Percentiles rank a stretch among this genome's conserved stretches.
These are phyloP conservation scores for Parachlorella kessleri DNA, from an alignment of 139 green algal genomes.

Conservation along the genomic window DNA sequence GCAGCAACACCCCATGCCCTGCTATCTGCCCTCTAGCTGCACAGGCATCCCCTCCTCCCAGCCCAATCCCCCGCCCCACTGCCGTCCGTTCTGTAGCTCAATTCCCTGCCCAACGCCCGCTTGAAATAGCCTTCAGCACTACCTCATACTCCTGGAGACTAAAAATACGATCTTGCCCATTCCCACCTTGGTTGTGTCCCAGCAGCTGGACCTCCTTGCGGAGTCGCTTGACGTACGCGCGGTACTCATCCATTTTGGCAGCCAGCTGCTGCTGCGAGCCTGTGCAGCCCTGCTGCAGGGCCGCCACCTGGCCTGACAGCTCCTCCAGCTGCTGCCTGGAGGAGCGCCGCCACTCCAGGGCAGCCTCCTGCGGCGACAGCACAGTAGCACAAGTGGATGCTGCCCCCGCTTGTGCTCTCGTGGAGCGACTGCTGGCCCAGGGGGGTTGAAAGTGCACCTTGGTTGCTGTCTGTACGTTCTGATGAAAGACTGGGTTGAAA, in stretches of 20 bases:
- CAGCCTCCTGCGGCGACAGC: not conserved
- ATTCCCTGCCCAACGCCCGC: not conserved
- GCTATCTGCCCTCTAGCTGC: too few species aligned
- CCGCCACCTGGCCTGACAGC: constrained; percentile 1
- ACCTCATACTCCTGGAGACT: too few species aligned
- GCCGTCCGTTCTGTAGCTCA: too few species aligned
- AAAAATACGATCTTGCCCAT: too few species aligned
- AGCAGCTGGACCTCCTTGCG: constrained; percentile 21
- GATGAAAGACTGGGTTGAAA: too few species aligned
- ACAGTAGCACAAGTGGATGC: too few species aligned
- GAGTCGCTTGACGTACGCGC: constrained; percentile 31
- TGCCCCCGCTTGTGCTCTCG: too few species aligned
- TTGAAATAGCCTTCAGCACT: not conserved
- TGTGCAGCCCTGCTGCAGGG: not conserved
- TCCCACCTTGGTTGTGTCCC: too few species aligned
- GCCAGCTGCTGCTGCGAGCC: constrained; percentile 10
- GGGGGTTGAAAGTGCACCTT: too few species aligned
- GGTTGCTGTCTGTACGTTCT: too few species aligned
- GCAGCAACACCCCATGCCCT: not conserved
- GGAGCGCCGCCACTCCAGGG: not conserved
- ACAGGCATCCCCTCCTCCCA: not conserved
- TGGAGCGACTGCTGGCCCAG: too few species aligned
- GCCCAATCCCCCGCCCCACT: too few species aligned
- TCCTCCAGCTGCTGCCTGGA: not conserved
- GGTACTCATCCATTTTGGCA: constrained; percentile 32